These are phyloP conservation scores for Acanthamoeba royreba DNA, from an alignment of 208 protist genomes.

Conservation along the genomic window DNA sequence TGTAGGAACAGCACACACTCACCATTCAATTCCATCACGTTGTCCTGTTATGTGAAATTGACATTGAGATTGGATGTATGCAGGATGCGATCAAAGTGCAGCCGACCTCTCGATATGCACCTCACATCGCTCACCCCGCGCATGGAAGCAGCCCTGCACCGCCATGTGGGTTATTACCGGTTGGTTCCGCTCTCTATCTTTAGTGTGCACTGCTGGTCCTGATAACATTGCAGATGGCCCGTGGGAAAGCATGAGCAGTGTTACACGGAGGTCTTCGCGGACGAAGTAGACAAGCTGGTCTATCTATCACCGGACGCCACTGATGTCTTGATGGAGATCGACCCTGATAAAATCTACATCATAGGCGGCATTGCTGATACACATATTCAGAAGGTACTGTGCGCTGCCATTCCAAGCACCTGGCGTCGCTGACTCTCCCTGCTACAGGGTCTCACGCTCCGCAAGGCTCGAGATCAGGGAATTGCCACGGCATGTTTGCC, in stretches of 20 bases:
- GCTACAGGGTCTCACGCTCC: background rate
- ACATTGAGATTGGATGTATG: background rate
- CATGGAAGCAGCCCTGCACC: background rate
- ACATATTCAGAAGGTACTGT: constrained; percentile 17
- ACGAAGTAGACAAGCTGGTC: background rate
- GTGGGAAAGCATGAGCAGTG: constrained; percentile 2
- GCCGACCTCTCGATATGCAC: background rate
- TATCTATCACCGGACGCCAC: constrained; percentile 28
- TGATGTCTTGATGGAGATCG: background rate
- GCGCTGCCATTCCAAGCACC: too few species aligned
- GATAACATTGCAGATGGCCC: background rate
- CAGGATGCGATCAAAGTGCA: background rate
- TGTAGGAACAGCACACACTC: too few species aligned
- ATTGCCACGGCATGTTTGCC: constrained; percentile 1
- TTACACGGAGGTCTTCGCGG: background rate
- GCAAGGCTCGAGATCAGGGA: constrained; percentile 1
- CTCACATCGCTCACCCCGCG: background rate
- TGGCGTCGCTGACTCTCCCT: background rate
- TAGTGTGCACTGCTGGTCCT: background rate
- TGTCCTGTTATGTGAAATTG: too few species aligned
- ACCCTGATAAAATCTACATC: constrained; percentile 14
- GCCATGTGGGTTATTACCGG: background rate
- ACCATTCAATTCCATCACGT: too few species aligned
- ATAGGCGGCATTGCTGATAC: constrained; percentile 21
- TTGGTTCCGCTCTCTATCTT: too few species aligned